Base-by-base conservation (phyloP, 2,329 filamentous ascomycete genomes). In the Diplocarpon rosae region DNA sequence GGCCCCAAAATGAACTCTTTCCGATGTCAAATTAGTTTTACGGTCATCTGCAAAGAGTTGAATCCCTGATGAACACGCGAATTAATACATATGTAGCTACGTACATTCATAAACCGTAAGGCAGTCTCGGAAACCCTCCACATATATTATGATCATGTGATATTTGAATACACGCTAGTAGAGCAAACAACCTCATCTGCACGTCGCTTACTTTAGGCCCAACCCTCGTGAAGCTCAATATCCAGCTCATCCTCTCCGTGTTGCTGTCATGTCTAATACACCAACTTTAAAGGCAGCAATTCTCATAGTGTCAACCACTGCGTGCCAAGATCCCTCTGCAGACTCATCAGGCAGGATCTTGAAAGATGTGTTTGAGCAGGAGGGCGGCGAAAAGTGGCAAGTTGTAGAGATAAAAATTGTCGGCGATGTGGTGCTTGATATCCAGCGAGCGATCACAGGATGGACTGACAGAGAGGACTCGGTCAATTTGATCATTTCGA, bases 221-320 rank as follows among this genome's bases (percentile, higher is more conserved):
- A n/a, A n/a, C n/a, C n/a, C n/a, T n/a, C n/a, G n/a, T n/a, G n/a
- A 24, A 24, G 20, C 20, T 24, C 20, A 24, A 32, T 10, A 14
- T 32, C 11, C 30, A 4, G 9, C 30, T 9, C 9, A 32, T 32
- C 30, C 10, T 32, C n/a, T 32, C 20, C 20, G 20, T 7, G n/a
- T 32, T 14, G 30, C 9, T 47, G 61, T 77, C 33, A 65, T 72
- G 29, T 78, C 77, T 55, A 75, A 78, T 53, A 65, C 60, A 68
- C 59, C 64, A 16, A 59, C 59, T 32, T 46, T 96, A 11, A 83
- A 70, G 60, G 83, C 80, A 29, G 85, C 83, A 7, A 80, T 98
- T 39, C 72, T 98, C 43, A 75, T 96, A 53, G 74, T 98, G 32
- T 96, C 92, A 1, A 93, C 93, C 40, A 98, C 92, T 5, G 92